Conservation (phyloP, 805 yeast genomes). For the Teunomyces kruisii region DNA sequence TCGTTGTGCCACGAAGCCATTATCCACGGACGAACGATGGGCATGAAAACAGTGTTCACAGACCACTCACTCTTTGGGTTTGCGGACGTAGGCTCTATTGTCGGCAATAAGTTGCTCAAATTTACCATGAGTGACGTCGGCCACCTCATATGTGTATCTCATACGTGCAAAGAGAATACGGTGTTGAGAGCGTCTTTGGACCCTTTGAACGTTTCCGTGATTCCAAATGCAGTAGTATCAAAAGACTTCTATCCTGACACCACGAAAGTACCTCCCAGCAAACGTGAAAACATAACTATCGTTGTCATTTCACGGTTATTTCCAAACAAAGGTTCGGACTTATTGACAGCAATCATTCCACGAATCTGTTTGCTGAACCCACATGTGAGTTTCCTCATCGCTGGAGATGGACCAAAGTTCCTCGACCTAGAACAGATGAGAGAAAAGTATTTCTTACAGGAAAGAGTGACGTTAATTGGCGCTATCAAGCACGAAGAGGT, state of each 20-base stretch:
- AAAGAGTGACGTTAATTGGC: slow-evolving; percentile 82
- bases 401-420: slow-evolving; percentile 97
- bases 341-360: slow-evolving; percentile 82
- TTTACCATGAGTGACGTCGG: slow-evolving; percentile 85
- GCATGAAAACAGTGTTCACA: slow-evolving; percentile 85
- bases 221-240: slow-evolving; percentile 93
- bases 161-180: slow-evolving; percentile 94
- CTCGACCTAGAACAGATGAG: slow-evolving; percentile 94
- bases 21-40: slow-evolving; percentile 92
- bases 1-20: slow-evolving; percentile 87
- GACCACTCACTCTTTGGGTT: slow-evolving; percentile 97
- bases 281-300: slow-evolving; percentile 59
- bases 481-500: slow-evolving; percentile 91
- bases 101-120: slow-evolving; percentile 82
- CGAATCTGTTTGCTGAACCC: slow-evolving; percentile 63
- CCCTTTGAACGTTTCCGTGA: slow-evolving; percentile 78
- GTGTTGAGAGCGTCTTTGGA: slow-evolving; percentile 82
- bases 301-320: slow-evolving; percentile 89
- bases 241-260: slow-evolving; percentile 65
- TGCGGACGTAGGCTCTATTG: slow-evolving; percentile 76
- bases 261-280: slow-evolving; percentile 9
- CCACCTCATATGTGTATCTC: slow-evolving; percentile 93
- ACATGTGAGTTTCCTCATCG: slow-evolving; percentile 76
- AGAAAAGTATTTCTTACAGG: slow-evolving; percentile 81
- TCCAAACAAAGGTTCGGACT: slow-evolving; percentile 95